Conservation (phyloP, 1,284 basidiomycete genomes). For the Lentinula novae-zelandiae region DNA sequence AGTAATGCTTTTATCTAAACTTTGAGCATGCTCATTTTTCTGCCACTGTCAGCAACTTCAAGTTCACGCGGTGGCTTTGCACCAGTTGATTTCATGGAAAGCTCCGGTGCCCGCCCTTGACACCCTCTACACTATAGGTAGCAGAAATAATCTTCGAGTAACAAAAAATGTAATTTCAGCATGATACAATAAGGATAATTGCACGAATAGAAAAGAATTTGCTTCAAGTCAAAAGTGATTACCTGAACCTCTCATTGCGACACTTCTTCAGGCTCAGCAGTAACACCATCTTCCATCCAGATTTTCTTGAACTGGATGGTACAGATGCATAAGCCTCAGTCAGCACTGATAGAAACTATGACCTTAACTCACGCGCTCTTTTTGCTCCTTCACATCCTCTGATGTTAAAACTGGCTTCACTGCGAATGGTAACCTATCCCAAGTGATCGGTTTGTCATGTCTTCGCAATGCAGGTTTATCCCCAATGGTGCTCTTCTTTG, state of each 20-base stretch:
- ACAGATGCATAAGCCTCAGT: conserved; percentile 6
- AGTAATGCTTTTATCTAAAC: no score
- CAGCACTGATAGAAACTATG: not conserved
- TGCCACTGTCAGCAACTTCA: no score
- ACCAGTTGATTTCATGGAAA: no score
- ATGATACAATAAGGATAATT: no score
- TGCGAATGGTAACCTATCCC: conserved; percentile 71
- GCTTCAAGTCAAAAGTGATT: not conserved
- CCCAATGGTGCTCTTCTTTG: conserved; percentile 83
- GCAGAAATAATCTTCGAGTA: no score
- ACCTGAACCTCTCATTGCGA: not conserved
- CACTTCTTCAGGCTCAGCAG: conserved; percentile 61
- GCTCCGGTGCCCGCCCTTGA: no score
- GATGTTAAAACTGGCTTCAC: conserved; percentile 51
- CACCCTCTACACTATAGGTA: no score
- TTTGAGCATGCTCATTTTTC: no score
- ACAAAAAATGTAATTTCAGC: no score
- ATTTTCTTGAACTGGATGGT: conserved; percentile 63
- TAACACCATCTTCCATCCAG: conserved; percentile 78
- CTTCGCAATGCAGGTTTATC: conserved; percentile 74
- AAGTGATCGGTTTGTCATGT: conserved; percentile 59
- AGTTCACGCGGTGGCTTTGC: no score
- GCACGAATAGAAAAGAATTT: no score
- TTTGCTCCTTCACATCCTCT: conserved; percentile 57
- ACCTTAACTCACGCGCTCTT: conserved; percentile 42